Base-by-base conservation (phyloP, 441 rosid genomes). In the Viola pubescens region DNA sequence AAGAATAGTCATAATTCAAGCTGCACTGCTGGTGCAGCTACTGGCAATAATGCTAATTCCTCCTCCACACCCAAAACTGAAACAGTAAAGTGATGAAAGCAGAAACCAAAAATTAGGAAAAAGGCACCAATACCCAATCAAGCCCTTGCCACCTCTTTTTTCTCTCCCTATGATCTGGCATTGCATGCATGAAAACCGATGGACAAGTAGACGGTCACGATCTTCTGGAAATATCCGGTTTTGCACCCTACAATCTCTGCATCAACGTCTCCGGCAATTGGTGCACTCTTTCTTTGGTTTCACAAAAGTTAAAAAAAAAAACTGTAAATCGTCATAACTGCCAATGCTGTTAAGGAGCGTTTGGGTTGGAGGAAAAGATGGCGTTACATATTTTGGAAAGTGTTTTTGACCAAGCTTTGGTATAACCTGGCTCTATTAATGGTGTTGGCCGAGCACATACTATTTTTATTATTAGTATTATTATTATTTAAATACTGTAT, bases 1-100 rank as follows among this genome's bases (percentile, higher is more conserved):
- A 91, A 76, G 70, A 83, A 73, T 65, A 67, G 47, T 65, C 73
- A 45, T 42, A 38, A 26, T 26, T 26, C 74, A 63, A 60, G 50
- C 54, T 72, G 80, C 38, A 70, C 80, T 34, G 42, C 69, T 44
- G 52, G 80, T 42, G 72, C 80, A 37, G 42, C 69, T 44, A 52
- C 62, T 14, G 58, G 26, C 2, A 59, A 68, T 45, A 64, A 55
- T 2, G 59, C 68, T 43, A 65, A 48, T 4, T 61, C 73, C 2
- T 70, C 68, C 0, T 52, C 81, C 4, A 37, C 67, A 39, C 61
- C 63, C 40, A 47, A 60, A 38, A 61, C 54, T 26, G 73, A 65
- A 58, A 68, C 72, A 60, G 71, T 71, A 57, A 71, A 74, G 67
- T 76, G 37, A 56, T 9, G 11, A 2, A 13, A 34, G 19, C 34